Conservation (phyloP, 2,329 filamentous ascomycete species). For the Aspergillus felis region DNA sequence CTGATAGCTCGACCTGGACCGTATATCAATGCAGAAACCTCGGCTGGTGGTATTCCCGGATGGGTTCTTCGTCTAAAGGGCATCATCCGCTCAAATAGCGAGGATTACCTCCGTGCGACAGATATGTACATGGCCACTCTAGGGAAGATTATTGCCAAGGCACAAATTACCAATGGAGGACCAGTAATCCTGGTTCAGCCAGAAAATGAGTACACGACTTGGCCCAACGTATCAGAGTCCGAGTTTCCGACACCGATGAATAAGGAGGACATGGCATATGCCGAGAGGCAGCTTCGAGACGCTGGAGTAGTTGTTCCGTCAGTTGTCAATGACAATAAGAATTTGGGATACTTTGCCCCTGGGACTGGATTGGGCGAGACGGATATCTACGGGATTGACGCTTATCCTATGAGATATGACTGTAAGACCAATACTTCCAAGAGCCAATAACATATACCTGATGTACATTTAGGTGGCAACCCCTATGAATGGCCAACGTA, state of each 20-base stretch:
- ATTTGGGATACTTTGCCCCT: slow-evolving; percentile 60
- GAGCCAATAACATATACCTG: neutral
- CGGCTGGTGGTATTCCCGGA: slow-evolving; percentile 74
- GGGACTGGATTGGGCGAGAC: slow-evolving; percentile 55
- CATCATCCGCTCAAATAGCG: slow-evolving; percentile 58
- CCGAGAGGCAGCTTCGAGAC: slow-evolving; percentile 63
- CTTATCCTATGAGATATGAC: slow-evolving; percentile 53
- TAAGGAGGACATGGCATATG: slow-evolving; percentile 62
- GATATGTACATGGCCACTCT: slow-evolving; percentile 63
- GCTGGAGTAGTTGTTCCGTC: slow-evolving; percentile 70
- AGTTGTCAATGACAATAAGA: slow-evolving; percentile 67
- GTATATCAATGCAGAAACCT: slow-evolving; percentile 75
- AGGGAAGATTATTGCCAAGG: slow-evolving; percentile 63
- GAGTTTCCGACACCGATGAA: neutral
- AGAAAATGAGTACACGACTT: slow-evolving; percentile 74
- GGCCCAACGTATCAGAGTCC: slow-evolving; percentile 51
- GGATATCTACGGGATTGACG: slow-evolving; percentile 65
- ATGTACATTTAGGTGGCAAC: neutral
- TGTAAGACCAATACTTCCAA: slow-evolving; percentile 13
- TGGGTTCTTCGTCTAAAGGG: slow-evolving; percentile 70
- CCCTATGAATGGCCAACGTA: neutral
- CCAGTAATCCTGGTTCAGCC: slow-evolving; percentile 75
- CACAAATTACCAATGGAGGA: slow-evolving; percentile 78
- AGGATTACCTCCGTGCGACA: slow-evolving; percentile 62
- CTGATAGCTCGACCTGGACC: slow-evolving; percentile 68